phyloP scores from a whole-genome alignment of 1,284 basidiomycete genomes.

The Cryptococcus neoformans region DNA sequence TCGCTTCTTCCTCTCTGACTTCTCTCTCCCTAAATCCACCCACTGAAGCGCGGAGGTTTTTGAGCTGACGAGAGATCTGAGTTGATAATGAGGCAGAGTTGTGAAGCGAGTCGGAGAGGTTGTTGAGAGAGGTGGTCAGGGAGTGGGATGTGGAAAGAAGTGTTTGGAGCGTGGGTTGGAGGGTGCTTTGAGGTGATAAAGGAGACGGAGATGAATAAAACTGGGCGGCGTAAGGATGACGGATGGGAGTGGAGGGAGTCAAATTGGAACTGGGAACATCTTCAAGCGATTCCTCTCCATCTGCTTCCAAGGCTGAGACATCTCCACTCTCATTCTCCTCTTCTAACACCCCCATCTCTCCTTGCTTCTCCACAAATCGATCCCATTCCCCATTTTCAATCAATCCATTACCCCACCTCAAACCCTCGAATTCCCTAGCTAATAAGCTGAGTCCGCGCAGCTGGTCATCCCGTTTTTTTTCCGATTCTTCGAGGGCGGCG shows the following conservation, averaged over 20 bases:
- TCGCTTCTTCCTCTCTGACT: slow-evolving; percentile 6
- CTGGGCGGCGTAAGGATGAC: not conserved
- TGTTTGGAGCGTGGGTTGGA: not conserved
- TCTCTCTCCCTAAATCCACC: slow-evolving; percentile 13
- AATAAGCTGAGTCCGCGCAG: not conserved
- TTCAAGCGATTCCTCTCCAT: not conserved
- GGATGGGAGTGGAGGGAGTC: not conserved
- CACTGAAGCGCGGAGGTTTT: slow-evolving; percentile 13
- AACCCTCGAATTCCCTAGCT: not conserved
- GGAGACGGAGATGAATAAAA: not conserved
- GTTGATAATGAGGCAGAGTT: slow-evolving; percentile 11
- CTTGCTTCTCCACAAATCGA: not conserved
- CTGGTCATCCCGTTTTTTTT: not conserved
- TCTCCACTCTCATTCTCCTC: slow-evolving; percentile 1
- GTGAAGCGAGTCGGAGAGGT: slow-evolving; percentile 13
- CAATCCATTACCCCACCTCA: not conserved
- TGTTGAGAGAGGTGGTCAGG: not conserved
- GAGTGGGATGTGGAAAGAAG: slow-evolving; percentile 1
- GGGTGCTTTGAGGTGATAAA: not conserved
- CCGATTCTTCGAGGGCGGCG: not conserved
- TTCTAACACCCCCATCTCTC: not conserved
- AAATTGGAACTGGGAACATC: not conserved
- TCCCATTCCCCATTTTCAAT: not conserved
- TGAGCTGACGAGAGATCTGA: slow-evolving; percentile 8
- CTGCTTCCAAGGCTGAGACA: not conserved